These are phyloP conservation scores for Lasiosphaeria hispida DNA, from an alignment of 495 filamentous ascomycete species.

Conservation along the genomic window DNA sequence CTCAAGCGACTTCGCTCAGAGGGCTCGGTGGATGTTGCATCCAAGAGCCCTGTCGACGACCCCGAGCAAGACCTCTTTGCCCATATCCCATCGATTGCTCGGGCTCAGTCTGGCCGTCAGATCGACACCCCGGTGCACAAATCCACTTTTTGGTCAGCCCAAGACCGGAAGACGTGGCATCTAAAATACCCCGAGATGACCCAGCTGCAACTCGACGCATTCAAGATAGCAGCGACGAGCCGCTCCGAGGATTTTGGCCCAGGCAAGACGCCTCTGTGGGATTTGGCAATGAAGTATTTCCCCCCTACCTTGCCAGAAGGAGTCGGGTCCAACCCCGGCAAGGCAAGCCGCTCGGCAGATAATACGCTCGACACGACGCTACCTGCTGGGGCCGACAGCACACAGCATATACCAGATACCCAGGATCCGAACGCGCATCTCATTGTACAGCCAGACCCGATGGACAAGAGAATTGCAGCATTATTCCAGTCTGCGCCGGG, in stretches of 20 bases:
- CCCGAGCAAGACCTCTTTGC: slow-evolving; percentile 38
- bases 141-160: slow-evolving; percentile 48
- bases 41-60: slow-evolving; percentile 15
- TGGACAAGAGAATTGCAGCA: slow-evolving; percentile 28
- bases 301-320: slow-evolving; percentile 28
- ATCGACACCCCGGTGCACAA: slow-evolving; percentile 50
- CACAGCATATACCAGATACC: slow-evolving; percentile 12
- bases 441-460: slow-evolving; percentile 12
- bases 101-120: slow-evolving; percentile 39
- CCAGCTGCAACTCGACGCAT: slow-evolving; percentile 46
- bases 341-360: not conserved
- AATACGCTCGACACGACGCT: not conserved
- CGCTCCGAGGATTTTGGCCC: slow-evolving; percentile 47
- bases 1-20: slow-evolving; percentile 49
- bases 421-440: slow-evolving; percentile 16
- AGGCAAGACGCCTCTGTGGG: slow-evolving; percentile 43
- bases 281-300: slow-evolving; percentile 48
- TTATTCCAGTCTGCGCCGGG: slow-evolving; percentile 38
- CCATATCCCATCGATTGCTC: slow-evolving; percentile 35
- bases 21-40: slow-evolving; percentile 14
- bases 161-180: slow-evolving; percentile 50
- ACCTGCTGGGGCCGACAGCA: slow-evolving; percentile 25
- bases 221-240: slow-evolving; percentile 37
- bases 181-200: slow-evolving; percentile 55
- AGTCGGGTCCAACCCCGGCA: not conserved